Base-by-base conservation (phyloP, 805 yeast genomes). In the Candida dajiaensis region DNA sequence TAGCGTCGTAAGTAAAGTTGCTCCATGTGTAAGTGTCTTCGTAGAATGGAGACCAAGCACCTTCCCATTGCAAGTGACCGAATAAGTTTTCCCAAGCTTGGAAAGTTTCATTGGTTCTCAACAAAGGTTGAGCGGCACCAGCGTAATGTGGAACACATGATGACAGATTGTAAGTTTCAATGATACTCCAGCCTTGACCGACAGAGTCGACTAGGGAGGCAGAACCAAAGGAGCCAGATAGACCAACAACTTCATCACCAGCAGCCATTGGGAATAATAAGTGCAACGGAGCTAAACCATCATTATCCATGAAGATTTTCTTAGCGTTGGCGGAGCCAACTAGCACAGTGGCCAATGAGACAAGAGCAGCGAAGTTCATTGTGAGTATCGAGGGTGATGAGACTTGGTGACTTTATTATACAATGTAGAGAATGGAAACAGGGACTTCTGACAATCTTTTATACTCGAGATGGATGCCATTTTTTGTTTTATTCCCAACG, bases 1-100 rank as follows among this genome's bases (percentile, higher is more conserved):
- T 36, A 4, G 54, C 49, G 33, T 64, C 56, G 44, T 65, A 65
- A 8, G 61, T 57, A 43, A 66, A 46, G 42, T 68, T 62, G 39
- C 55, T 62, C 66, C 67, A 64, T 36, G 54, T 48, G 54, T 65
- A 68, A 2, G 55, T 6, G 48, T 69, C 70, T 19, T 42, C 56
- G 47, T 71, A 70, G 33, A 29, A 41, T 11, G 64, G 55, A 26
- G 63, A 61, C 55, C 57, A 69, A 20, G 67, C 73, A 48, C 74
- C 74, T 55, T 70, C 66, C 75, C 75, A 70, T 13, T 66, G 70
- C 6, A 69, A 59, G n/a, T 57, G 63, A 33, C 75, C 75, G 48
- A 62, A 69, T 29, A 70, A 51, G 11, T 52, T 47, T 56, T 67
- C 66, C 71, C 72, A 69, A 9, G 53, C 43, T 37, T 68, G 67